phyloP scores from a whole-genome alignment of 805 yeast genomes.

The Nakazawaea wyomingensis region DNA sequence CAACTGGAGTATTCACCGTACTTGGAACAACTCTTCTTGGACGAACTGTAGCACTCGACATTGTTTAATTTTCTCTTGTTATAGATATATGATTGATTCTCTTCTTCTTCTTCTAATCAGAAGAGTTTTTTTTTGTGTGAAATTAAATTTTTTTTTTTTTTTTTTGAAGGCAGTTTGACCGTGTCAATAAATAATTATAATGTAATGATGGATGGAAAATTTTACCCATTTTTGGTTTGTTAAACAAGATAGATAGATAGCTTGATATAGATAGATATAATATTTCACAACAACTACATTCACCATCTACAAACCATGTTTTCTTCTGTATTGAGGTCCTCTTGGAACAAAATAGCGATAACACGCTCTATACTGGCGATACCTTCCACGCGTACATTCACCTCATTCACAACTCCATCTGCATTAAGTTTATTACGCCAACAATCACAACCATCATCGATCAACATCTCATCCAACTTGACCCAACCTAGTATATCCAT shows the following conservation, averaged over 20 bases:
- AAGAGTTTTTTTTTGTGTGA: background rate
- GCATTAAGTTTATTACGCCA: constrained; percentile 13
- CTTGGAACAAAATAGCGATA: background rate
- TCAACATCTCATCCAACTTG: constrained; percentile 2
- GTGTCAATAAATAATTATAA: too few relatives aligned
- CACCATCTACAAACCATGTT: constrained; percentile 2
- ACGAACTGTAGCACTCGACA: constrained; percentile 28
- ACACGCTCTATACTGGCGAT: background rate
- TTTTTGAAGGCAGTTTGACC: too few relatives aligned
- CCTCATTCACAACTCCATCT: background rate
- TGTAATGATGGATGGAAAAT: too few relatives aligned
- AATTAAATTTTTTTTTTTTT: too few relatives aligned
- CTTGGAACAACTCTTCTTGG: constrained; percentile 37
- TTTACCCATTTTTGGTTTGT: too few relatives aligned
- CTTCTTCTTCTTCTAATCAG: background rate
- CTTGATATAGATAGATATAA: too few relatives aligned
- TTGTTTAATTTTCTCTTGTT: background rate
- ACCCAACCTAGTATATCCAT: constrained; percentile 16
- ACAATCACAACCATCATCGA: background rate
- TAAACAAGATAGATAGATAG: too few relatives aligned
- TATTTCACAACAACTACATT: too few relatives aligned
- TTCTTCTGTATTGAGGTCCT: constrained; percentile 6
- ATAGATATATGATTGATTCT: background rate
- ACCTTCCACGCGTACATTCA: background rate
- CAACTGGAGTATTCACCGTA: constrained; percentile 44